Evolutionary conservation across 306 rosid genomes (phyloP), one percentile per base, ranked within the genome.

Genomic region (Vigna reflexopilosa): DNA sequence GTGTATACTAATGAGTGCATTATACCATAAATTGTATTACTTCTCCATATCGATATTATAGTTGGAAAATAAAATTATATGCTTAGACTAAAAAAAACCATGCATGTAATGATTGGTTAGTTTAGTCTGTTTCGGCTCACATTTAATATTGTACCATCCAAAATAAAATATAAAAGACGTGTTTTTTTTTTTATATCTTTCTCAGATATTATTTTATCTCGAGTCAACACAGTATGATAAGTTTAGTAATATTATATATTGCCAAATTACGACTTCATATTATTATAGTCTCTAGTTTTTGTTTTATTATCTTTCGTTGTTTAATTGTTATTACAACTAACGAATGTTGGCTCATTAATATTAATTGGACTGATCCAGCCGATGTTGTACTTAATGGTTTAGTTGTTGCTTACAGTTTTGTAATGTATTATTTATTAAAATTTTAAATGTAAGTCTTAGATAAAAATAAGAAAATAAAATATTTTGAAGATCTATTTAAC

Each of bases 191-290:
- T 30, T 15, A 2, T 62, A 62, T 32, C 7, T 32, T 62, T 22
- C 17, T 32, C 16, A 19, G 44, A 11, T 15, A 62, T 62, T 62
- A 15, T 61, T 61, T 19, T 28, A 61, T 62, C 3, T 30, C 1
- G 22, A 62, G 67, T 62, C 45, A 15, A 61, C 10, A 15, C 40
- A 62, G 45, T 62, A 0, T 32, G 67, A 14, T 28, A 13, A 26
- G 14, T 64, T 66, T 10, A 40, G 51, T 66, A 40, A 66, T 20
- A 42, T 42, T 20, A 20, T 20, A 20, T 67, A 67, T 67, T 67
- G 54, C 19, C 6, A 67, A 5, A 44, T 66, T 11, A 19, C 19
- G 7, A 19, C 28, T 66, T 65, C 34, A 42, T 66, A 20, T 40
- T 65, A 66, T 42, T 10, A 19, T 40, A 40, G 70, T 20, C 50